Evolutionary conservation across 805 yeast species (phyloP).

Genomic region (Suhomyces kilbournensis): DNA sequence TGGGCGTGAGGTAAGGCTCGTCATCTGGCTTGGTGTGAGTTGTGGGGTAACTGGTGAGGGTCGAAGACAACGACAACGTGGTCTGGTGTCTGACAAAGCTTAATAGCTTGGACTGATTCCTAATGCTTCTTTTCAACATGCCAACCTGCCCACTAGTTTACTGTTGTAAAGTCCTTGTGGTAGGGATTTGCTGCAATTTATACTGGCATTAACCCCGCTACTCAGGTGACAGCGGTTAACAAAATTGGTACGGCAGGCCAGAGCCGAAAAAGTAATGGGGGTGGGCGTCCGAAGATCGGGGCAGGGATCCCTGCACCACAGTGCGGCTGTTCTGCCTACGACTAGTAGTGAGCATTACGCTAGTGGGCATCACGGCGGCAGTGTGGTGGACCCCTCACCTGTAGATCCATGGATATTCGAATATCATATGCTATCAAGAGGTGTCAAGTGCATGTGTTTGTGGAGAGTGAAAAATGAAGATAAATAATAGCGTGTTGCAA

Average conservation of each 20-base stretch:
- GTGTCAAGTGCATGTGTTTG: background rate
- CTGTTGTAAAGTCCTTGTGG: too few relatives aligned
- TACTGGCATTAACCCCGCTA: background rate
- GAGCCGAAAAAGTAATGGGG: background rate
- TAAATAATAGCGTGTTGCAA: background rate
- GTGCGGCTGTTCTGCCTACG: background rate
- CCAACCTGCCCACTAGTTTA: background rate
- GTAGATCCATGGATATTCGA: background rate
- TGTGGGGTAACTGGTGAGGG: constrained; percentile 38
- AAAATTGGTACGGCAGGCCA: background rate
- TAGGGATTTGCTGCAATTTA: background rate
- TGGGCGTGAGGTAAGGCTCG: constrained; percentile 50
- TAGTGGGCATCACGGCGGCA: background rate
- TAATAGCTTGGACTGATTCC: background rate
- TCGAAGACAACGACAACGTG: constrained; percentile 26
- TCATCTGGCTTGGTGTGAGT: constrained; percentile 32
- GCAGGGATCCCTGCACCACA: background rate
- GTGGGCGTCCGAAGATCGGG: background rate
- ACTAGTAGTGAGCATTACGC: background rate
- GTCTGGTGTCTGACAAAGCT: constrained; percentile 4
- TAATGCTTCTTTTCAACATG: background rate
- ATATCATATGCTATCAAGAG: background rate
- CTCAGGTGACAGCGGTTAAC: background rate
- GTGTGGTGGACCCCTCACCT: background rate
- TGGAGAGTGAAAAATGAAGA: background rate